Base-by-base conservation (phyloP, 208 protist genomes). In the Plasmodiophora brassicae region DNA sequence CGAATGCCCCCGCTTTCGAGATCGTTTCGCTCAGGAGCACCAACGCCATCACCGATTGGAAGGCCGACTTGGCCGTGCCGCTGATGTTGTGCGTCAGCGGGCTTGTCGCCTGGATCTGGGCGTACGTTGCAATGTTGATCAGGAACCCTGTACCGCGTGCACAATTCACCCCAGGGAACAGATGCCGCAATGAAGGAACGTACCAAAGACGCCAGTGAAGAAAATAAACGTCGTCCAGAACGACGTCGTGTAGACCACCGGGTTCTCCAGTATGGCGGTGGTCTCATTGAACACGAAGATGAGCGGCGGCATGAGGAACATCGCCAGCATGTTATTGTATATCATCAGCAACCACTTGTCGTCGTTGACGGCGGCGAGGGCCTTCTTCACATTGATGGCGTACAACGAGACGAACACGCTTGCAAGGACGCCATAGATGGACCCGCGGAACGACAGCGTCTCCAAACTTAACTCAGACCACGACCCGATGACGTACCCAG, bases 41-140 rank as follows among this genome's bases (percentile, higher is more conserved):
- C 25, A 92, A 28, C 0, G 87, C 85, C 41, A 93, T 65, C 22
- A 93, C 41, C 28, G 90, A 91, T 72, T 93, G 92, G 5, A 93
- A 38, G 57, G 88, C 91, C 38, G 91, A 89, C 54, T 94, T 94
- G 1, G 93, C 89, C 14, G 92, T 94, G 38, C 91, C 93, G 1
- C 89, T 91, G 45, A 94, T 93, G 20, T 65, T 90, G 60, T 94
- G 92, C 8, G 93, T 94, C 1, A 94, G 87, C 35, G 93, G 92
- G 0, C 46, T 88, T 0, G 93, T 94, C 54, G 78, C 50, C 85
- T 94, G 92, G 36, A 94, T 94, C 84, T 94, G 92, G 71, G 92
- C 65, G 46, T 91, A 90, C 5, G 90, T 88, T 25, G 90, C 90
- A 54, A 94, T 89, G 83, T 88, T 92, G 71, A 94, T 94, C 0